A percentile compares a stretch with the other conserved stretches of the same genome.
Conservation (phyloP, 208 protist species). For the Trypanosoma theileri region DNA sequence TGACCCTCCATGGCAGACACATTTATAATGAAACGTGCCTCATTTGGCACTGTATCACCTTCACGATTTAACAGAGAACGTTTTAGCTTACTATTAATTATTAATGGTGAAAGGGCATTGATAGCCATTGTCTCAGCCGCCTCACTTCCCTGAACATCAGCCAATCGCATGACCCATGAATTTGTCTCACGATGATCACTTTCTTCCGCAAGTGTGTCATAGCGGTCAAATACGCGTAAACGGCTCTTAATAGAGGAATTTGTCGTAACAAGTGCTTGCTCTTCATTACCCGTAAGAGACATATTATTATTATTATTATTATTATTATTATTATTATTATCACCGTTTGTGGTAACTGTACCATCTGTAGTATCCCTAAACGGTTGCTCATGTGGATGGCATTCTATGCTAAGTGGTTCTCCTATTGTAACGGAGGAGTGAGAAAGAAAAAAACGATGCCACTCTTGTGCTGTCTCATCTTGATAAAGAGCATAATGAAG, state of each 20-base stretch:
- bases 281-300: too few relatives aligned
- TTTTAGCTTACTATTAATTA: slow-evolving; percentile 93
- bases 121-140: slow-evolving; percentile 95
- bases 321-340: neutral
- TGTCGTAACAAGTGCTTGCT: neutral
- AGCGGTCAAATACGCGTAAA: slow-evolving; percentile 74
- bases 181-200: slow-evolving; percentile 86
- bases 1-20: slow-evolving; percentile 98
- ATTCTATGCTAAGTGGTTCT: slow-evolving; percentile 63
- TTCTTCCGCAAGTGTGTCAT: slow-evolving; percentile 88
- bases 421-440: slow-evolving; percentile 80
- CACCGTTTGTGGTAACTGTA: neutral
- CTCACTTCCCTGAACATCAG: slow-evolving; percentile 91
- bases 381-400: slow-evolving; percentile 44
- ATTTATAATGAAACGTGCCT: slow-evolving; percentile 95
- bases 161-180: slow-evolving; percentile 91
- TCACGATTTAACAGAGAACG: slow-evolving; percentile 72
- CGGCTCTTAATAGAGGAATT: neutral
- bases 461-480: slow-evolving; percentile 52
- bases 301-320: neutral
- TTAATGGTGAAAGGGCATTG: slow-evolving; percentile 96
- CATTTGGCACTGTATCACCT: slow-evolving; percentile 51
- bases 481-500: slow-evolving; percentile 52
- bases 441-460: slow-evolving; percentile 77
- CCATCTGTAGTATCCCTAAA: slow-evolving; percentile 36